These are phyloP conservation scores for Carex sylvatica DNA, from an alignment of 202 grass and related monocot species.

Conservation along the genomic window DNA sequence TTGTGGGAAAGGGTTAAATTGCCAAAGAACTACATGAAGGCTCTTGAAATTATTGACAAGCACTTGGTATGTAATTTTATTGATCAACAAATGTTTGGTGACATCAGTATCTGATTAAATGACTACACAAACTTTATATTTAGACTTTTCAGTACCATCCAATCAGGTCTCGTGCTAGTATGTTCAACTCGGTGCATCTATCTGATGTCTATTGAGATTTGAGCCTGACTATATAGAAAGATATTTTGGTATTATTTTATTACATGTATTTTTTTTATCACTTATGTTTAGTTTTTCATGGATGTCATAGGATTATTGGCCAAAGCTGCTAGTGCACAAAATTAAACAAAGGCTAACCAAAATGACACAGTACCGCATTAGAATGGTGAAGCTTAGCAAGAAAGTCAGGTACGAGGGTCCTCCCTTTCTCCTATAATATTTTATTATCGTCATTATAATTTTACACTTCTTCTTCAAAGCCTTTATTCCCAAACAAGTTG, in stretches of 20 bases:
- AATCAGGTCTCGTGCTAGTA: background rate
- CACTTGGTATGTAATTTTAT: constrained; percentile 39
- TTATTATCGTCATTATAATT: background rate
- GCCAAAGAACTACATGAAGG: constrained; percentile 86
- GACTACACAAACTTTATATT: background rate
- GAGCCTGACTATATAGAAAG: background rate
- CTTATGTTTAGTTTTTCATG: constrained; percentile 15
- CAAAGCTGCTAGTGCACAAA: constrained; percentile 92
- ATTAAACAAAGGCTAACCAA: constrained; percentile 84
- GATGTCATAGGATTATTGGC: constrained; percentile 71
- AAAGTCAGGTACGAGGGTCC: constrained; percentile 73
- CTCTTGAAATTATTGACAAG: constrained; percentile 72
- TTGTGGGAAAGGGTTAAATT: constrained; percentile 90
- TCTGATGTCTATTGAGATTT: constrained; percentile 2
- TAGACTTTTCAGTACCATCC: background rate
- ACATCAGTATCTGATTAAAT: background rate
- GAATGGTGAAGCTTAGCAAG: constrained; percentile 88
- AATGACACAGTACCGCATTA: constrained; percentile 96
- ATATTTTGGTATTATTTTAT: background rate
- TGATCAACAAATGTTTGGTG: background rate
- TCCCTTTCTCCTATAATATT: constrained; percentile 7
- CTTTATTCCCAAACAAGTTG: too few relatives aligned
- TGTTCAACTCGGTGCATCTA: constrained; percentile 4
- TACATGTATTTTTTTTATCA: background rate
- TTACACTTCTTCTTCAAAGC: background rate